A percentile compares a stretch with the other conserved stretches of the same genome.
These are phyloP conservation scores for Nyssa sinensis DNA, from an alignment of 148 eudicot species.

Conservation along the genomic window DNA sequence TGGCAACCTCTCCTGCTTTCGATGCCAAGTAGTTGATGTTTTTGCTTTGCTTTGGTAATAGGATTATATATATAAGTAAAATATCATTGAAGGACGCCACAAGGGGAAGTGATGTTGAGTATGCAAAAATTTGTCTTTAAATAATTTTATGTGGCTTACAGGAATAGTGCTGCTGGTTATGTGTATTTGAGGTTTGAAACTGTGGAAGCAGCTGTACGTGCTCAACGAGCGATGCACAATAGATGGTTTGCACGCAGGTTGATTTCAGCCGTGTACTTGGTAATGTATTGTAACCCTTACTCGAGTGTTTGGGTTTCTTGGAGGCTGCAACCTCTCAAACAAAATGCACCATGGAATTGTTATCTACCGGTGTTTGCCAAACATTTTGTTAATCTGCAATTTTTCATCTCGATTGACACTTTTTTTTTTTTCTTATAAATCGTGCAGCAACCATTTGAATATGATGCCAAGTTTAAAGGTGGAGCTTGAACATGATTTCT, in stretches of 20 bases:
- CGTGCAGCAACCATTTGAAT: conserved; percentile 62
- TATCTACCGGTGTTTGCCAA: too few species aligned
- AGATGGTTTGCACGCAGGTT: conserved; percentile 81
- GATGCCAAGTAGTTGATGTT: too few species aligned
- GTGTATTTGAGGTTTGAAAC: conserved; percentile 65
- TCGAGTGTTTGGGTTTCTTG: not conserved
- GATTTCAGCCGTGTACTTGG: conserved; percentile 72
- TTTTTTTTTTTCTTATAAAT: too few species aligned
- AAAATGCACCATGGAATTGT: too few species aligned
- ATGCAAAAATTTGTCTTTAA: not conserved
- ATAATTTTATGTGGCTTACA: conserved; percentile 21
- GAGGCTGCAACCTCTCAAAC: too few species aligned
- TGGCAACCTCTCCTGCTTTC: too few species aligned
- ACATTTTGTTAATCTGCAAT: not conserved
- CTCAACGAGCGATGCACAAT: conserved; percentile 70
- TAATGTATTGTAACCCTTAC: conserved; percentile 26
- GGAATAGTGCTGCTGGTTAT: conserved; percentile 78
- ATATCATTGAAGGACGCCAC: too few species aligned
- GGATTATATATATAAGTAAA: too few species aligned
- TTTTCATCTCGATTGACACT: not conserved
- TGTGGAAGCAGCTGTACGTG: conserved; percentile 60
- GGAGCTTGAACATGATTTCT: conserved; percentile 24
- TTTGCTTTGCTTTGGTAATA: too few species aligned
- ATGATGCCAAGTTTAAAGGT: conserved; percentile 45
- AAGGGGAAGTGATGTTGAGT: too few species aligned